These are phyloP conservation scores for Ogataea salicorniae DNA, from an alignment of 805 yeast genomes.

Conservation along the genomic window DNA sequence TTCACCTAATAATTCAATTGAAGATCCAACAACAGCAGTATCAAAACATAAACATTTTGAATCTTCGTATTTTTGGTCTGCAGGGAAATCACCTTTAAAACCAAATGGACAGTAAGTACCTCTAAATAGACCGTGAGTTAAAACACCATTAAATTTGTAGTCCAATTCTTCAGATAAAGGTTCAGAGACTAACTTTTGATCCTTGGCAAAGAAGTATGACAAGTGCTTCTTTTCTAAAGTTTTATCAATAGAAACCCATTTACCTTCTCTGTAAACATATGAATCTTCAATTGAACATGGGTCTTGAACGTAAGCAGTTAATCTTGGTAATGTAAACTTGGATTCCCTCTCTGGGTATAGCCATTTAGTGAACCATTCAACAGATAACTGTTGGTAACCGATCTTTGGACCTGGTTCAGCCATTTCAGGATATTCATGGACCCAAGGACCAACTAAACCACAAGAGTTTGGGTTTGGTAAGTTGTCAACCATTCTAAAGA, in stretches of 20 bases:
- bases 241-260: constrained; percentile 32
- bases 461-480: constrained; percentile 36
- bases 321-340: constrained; percentile 28
- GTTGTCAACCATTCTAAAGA: constrained; percentile 38
- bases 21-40: constrained; percentile 21
- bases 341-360: constrained; percentile 26
- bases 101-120: constrained; percentile 46
- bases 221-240: constrained; percentile 11
- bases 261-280: constrained; percentile 34
- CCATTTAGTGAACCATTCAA: constrained; percentile 38
- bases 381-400: constrained; percentile 38
- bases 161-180: constrained; percentile 6
- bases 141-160: constrained; percentile 27
- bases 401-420: constrained; percentile 42
- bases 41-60: constrained; percentile 35
- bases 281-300: constrained; percentile 36
- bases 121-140: constrained; percentile 39
- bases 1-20: constrained; percentile 32
- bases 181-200: constrained; percentile 5
- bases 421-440: constrained; percentile 44
- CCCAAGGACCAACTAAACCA: constrained; percentile 43
- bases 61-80: constrained; percentile 40
- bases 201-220: constrained; percentile 11
- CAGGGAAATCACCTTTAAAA: constrained; percentile 41
- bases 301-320: constrained; percentile 39